A percentile compares a stretch with the other conserved stretches of the same genome.
phyloP scores from a whole-genome alignment of 768 basidiomycete species.

The Amanita pseudoporphyria region DNA sequence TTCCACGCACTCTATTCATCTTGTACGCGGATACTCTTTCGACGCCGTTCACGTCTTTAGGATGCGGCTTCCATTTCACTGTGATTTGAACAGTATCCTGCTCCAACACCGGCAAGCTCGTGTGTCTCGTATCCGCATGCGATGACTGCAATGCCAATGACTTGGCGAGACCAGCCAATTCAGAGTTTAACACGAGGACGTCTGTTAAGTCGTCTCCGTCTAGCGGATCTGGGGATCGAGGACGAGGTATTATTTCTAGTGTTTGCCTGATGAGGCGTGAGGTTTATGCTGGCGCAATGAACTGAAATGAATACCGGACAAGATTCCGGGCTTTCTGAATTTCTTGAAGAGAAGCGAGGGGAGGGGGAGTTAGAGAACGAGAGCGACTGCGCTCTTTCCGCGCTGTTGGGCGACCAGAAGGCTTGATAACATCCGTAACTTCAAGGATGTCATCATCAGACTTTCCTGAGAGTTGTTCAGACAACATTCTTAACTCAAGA shows the following conservation, averaged over 20 bases:
- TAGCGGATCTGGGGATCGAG: slow-evolving; percentile 36
- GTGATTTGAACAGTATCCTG: slow-evolving; percentile 37
- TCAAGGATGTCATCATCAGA: slow-evolving; percentile 38
- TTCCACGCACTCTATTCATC: slow-evolving; percentile 43
- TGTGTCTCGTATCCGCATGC: slow-evolving; percentile 14
- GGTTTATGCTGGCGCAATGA: not conserved
- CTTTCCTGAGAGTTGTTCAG: slow-evolving; percentile 31
- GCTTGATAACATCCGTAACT: slow-evolving; percentile 17
- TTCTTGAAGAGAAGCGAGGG: slow-evolving; percentile 43
- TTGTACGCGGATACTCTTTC: slow-evolving; percentile 39
- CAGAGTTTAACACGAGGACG: slow-evolving; percentile 45
- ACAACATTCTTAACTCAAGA: slow-evolving; percentile 25
- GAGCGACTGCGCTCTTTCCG: slow-evolving; percentile 53
- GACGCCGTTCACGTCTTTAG: slow-evolving; percentile 32
- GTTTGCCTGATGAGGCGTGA: slow-evolving; percentile 29
- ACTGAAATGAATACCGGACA: slow-evolving; percentile 37
- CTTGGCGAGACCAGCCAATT: slow-evolving; percentile 49
- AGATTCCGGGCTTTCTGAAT: slow-evolving; percentile 47
- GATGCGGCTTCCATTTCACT: slow-evolving; percentile 63
- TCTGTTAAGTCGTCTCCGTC: slow-evolving; percentile 38
- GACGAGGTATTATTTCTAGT: slow-evolving; percentile 29
- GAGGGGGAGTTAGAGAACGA: slow-evolving; percentile 70
- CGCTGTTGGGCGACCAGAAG: slow-evolving; percentile 25
- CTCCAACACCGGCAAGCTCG: slow-evolving; percentile 21
- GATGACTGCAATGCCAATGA: slow-evolving; percentile 15